Evolutionary conservation across 2,329 filamentous ascomycete species (phyloP), one percentile per base, ranked within the genome.

Genomic region (Colletotrichum orchidophilum): DNA sequence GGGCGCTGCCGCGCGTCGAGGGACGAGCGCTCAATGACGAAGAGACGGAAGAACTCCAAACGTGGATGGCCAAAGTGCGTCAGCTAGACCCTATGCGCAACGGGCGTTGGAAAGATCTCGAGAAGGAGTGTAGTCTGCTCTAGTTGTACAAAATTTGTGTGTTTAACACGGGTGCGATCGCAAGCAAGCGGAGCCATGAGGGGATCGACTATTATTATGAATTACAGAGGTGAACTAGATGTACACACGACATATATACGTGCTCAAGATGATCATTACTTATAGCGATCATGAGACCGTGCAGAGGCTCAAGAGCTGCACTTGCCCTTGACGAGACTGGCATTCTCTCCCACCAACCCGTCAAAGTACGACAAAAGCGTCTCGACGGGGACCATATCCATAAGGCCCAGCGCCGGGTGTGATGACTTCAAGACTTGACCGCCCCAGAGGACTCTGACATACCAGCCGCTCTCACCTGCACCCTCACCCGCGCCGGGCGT

Each of bases 71-170:
- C 18, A 89, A 90, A 78, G 79, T 97, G 76, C 88, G 88, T 77
- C 84, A 86, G 74, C 81, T 97, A 29, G 95, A 97, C 82, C 91
- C 92, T 3, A 86, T 95, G 80, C 88, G 94, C 73, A 87, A 83
- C 55, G 92, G 93, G 15, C 87, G 94, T 75, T 97, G 95, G 94
- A 78, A 86, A 21, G 94, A 97, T 78, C 78, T 95, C 71, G 88
- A 91, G 29, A 63, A 53, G 5, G 64, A 63, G 27, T 71, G 64
- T 53, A 65, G 64, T 3, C 49, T 71, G 58, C 27, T 57, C n/a
- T 70, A 53, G 59, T 4, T 13, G 9, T n/a, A 42, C 24, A 29
- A 12, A 42, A 13, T 31, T n/a, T 18, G 12, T 18, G 13, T n/a
- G 9, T 21, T 29, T 52, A 21, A 53, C 15, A 27, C 11, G 26